A percentile compares a stretch with the other conserved stretches of the same genome.
These are phyloP conservation scores for Phoma sp. DNA, from an alignment of 2,329 filamentous ascomycete genomes.

Conservation along the genomic window DNA sequence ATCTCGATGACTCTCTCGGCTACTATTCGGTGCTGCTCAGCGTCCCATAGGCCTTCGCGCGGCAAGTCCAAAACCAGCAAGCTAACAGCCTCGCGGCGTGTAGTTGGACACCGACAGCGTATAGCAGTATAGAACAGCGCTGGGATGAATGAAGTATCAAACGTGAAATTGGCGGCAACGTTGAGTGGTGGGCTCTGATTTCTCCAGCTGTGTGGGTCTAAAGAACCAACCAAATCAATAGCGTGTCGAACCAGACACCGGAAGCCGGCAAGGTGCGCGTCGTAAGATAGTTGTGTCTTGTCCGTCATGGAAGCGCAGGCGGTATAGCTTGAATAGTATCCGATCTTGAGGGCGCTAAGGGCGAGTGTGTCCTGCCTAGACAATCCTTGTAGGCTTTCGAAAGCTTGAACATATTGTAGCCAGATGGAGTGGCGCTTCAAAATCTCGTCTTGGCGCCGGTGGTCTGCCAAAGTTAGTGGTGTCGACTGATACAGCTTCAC, in stretches of 20 bases:
- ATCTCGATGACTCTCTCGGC: conserved; percentile 30
- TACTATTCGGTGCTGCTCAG: conserved; percentile 22
- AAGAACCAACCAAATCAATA: conserved; percentile 16
- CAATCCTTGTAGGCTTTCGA: conserved; percentile 3
- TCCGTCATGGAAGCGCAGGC: conserved; percentile 16
- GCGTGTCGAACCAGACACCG: conserved; percentile 18
- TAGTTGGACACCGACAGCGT: conserved; percentile 26
- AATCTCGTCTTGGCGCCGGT: not conserved
- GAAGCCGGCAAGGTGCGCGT: conserved; percentile 20
- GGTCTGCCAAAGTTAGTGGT: conserved; percentile 4
- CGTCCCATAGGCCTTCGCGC: conserved; percentile 32
- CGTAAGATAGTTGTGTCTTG: conserved; percentile 11
- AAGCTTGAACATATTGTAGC: conserved; percentile 2
- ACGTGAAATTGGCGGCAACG: conserved; percentile 22
- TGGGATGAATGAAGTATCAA: conserved; percentile 22
- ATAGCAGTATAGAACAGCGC: conserved; percentile 18
- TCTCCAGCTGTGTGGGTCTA: not conserved
- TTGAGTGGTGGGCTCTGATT: too few species aligned
- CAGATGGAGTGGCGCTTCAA: conserved; percentile 6
- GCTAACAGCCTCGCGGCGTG: conserved; percentile 25
- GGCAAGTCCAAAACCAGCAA: conserved; percentile 22
- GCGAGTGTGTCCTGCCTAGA: conserved; percentile 10
- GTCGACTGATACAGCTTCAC: conserved; percentile 3
- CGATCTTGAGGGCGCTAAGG: conserved; percentile 25
- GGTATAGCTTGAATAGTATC: conserved; percentile 19